Conservation (phyloP, 345 rosid genomes). For the Salix arbutifolia region DNA sequence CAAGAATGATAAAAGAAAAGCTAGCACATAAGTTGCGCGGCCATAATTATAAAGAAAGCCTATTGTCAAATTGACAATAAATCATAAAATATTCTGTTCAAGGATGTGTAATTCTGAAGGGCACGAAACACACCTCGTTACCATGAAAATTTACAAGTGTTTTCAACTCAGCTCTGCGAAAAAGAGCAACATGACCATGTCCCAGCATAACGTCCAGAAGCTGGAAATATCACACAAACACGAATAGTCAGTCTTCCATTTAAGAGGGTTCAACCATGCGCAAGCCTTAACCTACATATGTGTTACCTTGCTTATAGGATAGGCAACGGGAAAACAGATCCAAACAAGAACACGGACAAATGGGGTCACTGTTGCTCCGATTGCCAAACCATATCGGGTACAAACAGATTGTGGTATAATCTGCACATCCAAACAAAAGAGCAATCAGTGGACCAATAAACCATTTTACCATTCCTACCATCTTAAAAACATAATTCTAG, state of each 20-base stretch:
- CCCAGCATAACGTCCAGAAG: constrained; percentile 80
- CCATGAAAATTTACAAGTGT: constrained; percentile 93
- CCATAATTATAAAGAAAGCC: not conserved
- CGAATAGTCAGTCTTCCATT: not conserved
- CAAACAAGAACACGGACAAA: constrained; percentile 82
- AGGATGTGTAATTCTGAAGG: not conserved
- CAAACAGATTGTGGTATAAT: constrained; percentile 92
- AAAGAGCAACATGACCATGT: constrained; percentile 80
- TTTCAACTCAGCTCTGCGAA: constrained; percentile 98
- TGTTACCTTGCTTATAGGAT: constrained; percentile 92
- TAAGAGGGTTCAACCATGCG: not conserved
- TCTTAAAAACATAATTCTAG: not conserved
- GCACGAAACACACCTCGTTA: constrained; percentile 60
- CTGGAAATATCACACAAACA: constrained; percentile 36
- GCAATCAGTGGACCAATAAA: constrained; percentile 3
- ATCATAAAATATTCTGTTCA: not conserved
- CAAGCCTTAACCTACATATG: constrained; percentile 1
- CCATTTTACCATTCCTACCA: not conserved
- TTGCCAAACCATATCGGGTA: constrained; percentile 90
- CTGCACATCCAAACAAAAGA: constrained; percentile 37
- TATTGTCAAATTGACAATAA: not conserved
- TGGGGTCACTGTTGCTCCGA: constrained; percentile 87
- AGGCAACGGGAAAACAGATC: constrained; percentile 86
- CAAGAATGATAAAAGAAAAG: not conserved
- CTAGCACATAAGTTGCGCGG: not conserved